phyloP scores from a whole-genome alignment of 169 alveolate genomes.

The Eimeria necatrix region DNA sequence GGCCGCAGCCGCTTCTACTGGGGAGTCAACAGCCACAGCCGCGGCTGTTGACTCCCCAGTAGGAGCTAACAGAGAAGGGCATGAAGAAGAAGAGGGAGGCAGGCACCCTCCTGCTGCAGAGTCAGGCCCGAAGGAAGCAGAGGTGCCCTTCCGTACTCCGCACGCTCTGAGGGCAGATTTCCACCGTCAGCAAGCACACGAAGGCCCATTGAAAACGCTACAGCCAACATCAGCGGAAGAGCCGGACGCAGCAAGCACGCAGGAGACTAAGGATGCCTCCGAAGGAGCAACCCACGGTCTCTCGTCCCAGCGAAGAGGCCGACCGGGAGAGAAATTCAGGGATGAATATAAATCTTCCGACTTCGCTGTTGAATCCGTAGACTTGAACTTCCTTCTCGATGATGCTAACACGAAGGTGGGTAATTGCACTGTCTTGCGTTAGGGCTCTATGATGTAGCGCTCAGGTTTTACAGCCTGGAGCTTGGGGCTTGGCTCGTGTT shows the following conservation, averaged over 20 bases:
- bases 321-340: constrained; percentile 88
- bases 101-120: neutral
- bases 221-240: neutral
- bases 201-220: neutral
- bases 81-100: neutral
- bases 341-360: constrained; percentile 92
- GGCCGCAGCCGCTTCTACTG: constrained; percentile 2
- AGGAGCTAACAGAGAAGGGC: neutral
- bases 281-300: neutral
- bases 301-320: constrained; percentile 74
- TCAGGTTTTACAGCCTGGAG: neutral
- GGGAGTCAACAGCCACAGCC: neutral
- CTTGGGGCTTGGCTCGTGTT: neutral
- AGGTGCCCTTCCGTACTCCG: neutral
- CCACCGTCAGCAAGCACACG: neutral
- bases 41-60: neutral
- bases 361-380: constrained; percentile 88
- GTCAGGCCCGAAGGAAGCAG: neutral
- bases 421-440: neutral
- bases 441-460: neutral
- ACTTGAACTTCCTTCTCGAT: constrained; percentile 87
- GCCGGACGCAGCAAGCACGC: neutral
- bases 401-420: constrained; percentile 88
- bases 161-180: neutral
- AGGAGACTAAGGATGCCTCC: neutral